Evolutionary conservation across 179 eudicot genomes (phyloP).

Genomic region (Amaranthus tricolor): DNA sequence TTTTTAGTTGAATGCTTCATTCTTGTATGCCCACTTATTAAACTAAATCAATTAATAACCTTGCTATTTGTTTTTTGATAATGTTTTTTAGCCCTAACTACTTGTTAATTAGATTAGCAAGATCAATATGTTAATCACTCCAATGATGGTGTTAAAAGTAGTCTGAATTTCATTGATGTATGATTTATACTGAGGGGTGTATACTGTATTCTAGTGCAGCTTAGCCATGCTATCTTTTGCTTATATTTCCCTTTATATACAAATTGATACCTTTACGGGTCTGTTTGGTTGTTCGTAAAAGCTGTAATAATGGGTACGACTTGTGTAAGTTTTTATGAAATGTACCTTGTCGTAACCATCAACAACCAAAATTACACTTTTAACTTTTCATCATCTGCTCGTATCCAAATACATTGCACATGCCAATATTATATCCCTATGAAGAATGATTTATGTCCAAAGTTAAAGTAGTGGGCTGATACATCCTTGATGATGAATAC

Average conservation of each 20-base stretch:
- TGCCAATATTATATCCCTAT: background rate
- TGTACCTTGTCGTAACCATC: too few species aligned
- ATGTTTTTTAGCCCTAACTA: background rate
- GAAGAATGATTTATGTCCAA: slow-evolving; percentile 21
- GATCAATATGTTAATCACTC: background rate
- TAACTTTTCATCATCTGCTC: too few species aligned
- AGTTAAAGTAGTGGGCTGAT: slow-evolving; percentile 36
- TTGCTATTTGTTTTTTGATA: too few species aligned
- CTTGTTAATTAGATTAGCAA: background rate
- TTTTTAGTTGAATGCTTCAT: too few species aligned
- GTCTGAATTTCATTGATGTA: slow-evolving; percentile 15
- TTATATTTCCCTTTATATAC: background rate
- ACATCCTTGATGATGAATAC: slow-evolving; percentile 19
- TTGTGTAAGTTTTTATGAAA: too few species aligned
- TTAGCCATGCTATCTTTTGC: background rate
- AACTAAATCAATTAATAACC: too few species aligned
- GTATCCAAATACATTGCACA: too few species aligned
- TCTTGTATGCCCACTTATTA: too few species aligned
- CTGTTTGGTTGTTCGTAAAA: too few species aligned
- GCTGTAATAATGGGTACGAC: too few species aligned
- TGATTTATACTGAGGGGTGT: slow-evolving; percentile 25
- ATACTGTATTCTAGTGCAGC: background rate
- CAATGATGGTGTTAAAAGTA: slow-evolving; percentile 31
- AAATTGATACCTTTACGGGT: too few species aligned
- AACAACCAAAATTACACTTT: too few species aligned